These are phyloP conservation scores for Fusarium secorum DNA, from an alignment of 2,329 filamentous ascomycete species.

Conservation along the genomic window DNA sequence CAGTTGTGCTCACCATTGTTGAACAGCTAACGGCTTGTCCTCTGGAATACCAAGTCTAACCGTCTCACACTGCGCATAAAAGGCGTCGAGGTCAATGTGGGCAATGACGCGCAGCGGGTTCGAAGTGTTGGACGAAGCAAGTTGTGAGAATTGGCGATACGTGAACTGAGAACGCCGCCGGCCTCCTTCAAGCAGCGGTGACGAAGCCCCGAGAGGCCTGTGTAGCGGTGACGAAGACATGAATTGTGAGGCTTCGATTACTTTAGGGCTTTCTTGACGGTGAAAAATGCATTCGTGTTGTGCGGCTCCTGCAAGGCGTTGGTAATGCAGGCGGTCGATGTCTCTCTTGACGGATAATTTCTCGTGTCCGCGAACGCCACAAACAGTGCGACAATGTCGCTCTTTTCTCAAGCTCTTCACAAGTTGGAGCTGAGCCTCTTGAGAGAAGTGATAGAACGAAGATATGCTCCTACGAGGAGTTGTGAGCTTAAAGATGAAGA, in stretches of 20 bases:
- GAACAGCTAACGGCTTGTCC: constrained; percentile 85
- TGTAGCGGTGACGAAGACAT: constrained; percentile 39
- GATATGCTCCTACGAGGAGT: background rate
- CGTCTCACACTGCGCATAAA: constrained; percentile 97
- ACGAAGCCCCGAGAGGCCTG: constrained; percentile 33
- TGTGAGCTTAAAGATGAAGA: background rate
- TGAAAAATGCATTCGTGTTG: constrained; percentile 1
- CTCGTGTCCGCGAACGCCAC: constrained; percentile 6
- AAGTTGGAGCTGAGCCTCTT: background rate
- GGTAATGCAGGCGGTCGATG: background rate
- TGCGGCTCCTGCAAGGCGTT: constrained; percentile 3
- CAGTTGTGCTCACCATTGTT: constrained; percentile 74
- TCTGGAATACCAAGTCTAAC: constrained; percentile 78
- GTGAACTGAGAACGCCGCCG: constrained; percentile 75
- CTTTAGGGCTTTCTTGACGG: background rate
- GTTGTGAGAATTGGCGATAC: constrained; percentile 79
- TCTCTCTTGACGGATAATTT: background rate
- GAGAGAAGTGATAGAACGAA: background rate
- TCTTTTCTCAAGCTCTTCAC: background rate
- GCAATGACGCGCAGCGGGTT: constrained; percentile 87
- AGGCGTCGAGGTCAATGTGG: constrained; percentile 95
- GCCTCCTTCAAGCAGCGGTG: constrained; percentile 37
- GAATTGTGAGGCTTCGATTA: background rate
- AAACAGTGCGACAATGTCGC: background rate
- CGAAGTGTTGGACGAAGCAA: constrained; percentile 73